Evolutionary conservation across 2,329 filamentous ascomycete species (phyloP), one percentile per base, ranked within the genome.

Genomic region (Fusarium sambucinum): DNA sequence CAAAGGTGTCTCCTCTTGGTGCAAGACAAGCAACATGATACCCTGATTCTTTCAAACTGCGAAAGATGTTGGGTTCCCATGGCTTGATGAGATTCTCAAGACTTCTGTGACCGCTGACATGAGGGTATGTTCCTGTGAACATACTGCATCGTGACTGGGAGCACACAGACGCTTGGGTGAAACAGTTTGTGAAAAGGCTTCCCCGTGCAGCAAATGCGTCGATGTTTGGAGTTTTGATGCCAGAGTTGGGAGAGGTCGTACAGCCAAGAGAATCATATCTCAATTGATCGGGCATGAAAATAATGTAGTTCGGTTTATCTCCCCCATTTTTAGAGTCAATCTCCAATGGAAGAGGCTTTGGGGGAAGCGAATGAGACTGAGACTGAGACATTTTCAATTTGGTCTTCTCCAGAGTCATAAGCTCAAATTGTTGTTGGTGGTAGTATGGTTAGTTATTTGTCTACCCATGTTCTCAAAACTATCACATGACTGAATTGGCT

Each of bases 271-370:
- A 77, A 66, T 84, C 82, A 44, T 80, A 82, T 12, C 82, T 79
- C 5, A 84, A 74, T 71, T 84, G 82, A 48, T 84, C 82, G 5
- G 81, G 82, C 82, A 84, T 83, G 63, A 83, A 84, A 10, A 83
- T 80, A 50, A 81, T 69, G 27, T 78, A 76, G 55, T 82, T 82
- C 16, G 79, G 76, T 17, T 64, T 59, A 17, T 69, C 19, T 5
- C 70, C 73, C 29, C 74, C 75, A 67, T 76, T 76, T 12, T 65
- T 62, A 4, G 74, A 76, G 46, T 72, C 25, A 12, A 75, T 38
- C 13, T 59, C 47, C 1, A 76, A 42, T 1, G 73, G 73, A 13
- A 74, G 42, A 9, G 73, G 70, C 54, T 74, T 75, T 1, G 70
- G 59, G 0, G 65, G 65, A 2, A 70, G 46, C 1, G n/a, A 6